Conservation (phyloP, 78 protist genomes). For the slime mould (Dictyostelium discoideum) region DNA sequence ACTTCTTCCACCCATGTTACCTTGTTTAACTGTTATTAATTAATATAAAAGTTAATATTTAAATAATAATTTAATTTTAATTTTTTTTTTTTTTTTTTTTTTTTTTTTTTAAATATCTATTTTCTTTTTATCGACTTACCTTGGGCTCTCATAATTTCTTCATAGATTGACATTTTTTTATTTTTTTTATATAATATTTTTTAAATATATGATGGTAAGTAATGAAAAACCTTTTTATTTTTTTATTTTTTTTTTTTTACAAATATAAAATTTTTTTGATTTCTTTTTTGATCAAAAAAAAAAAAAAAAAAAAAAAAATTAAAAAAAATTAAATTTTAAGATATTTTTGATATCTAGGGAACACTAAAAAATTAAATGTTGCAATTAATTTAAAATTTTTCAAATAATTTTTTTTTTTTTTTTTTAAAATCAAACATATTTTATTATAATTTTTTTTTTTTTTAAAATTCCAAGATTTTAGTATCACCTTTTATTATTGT, state of each 20-base stretch:
- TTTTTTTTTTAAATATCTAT: no score
- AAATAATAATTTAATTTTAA: no score
- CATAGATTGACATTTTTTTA: not conserved
- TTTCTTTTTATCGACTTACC: not conserved
- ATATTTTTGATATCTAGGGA: not conserved
- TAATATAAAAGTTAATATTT: not conserved
- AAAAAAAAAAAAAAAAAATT: not conserved
- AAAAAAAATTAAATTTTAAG: not conserved
- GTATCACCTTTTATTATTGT: not conserved
- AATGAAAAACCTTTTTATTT: not conserved
- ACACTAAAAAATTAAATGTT: not conserved
- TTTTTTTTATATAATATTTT: not conserved
- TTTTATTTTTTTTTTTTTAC: not conserved
- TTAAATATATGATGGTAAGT: no score
- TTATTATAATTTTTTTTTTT: not conserved
- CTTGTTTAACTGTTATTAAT: not conserved
- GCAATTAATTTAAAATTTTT: not conserved
- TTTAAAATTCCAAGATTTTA: not conserved
- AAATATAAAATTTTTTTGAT: not conserved
- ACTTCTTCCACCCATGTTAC: not conserved
- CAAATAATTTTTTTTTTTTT: not conserved
- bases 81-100: no score
- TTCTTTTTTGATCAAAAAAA: not conserved
- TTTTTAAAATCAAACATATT: no score
- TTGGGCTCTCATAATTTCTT: constrained; percentile 2